Evolutionary conservation across 2,329 filamentous ascomycete genomes (phyloP).

Genomic region (Dichotomopilus funicola): DNA sequence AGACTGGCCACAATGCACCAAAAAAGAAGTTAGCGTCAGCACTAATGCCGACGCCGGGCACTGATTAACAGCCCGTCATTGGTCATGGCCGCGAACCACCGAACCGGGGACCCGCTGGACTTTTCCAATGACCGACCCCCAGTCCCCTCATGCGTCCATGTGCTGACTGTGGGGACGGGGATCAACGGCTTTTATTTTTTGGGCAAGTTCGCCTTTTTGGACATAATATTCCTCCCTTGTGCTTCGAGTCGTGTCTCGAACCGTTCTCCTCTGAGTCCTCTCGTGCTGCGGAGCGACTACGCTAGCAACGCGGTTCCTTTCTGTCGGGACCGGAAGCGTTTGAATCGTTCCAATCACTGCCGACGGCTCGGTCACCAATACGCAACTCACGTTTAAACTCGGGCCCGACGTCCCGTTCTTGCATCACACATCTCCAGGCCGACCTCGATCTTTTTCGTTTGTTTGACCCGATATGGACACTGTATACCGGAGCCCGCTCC

Average conservation of each 20-base stretch:
- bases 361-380: neutral
- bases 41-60: neutral
- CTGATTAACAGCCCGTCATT: neutral
- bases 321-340: neutral
- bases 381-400: too few relatives aligned
- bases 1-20: neutral
- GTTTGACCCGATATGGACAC: neutral
- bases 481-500: neutral
- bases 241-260: neutral
- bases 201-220: neutral
- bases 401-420: too few relatives aligned
- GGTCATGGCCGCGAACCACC: neutral
- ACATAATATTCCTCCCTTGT: neutral
- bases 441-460: neutral
- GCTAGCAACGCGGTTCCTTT: neutral
- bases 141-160: too few relatives aligned
- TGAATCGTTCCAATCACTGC: neutral
- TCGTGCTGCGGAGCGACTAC: neutral
- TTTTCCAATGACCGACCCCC: too few relatives aligned
- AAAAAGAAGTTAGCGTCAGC: slow-evolving; percentile 2
- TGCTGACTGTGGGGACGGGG: neutral
- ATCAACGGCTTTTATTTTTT: neutral
- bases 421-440: too few relatives aligned
- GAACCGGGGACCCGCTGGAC: too few relatives aligned
- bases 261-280: neutral